phyloP scores from a whole-genome alignment of 164 flowering plant species.

The Umbilicus rupestris region DNA sequence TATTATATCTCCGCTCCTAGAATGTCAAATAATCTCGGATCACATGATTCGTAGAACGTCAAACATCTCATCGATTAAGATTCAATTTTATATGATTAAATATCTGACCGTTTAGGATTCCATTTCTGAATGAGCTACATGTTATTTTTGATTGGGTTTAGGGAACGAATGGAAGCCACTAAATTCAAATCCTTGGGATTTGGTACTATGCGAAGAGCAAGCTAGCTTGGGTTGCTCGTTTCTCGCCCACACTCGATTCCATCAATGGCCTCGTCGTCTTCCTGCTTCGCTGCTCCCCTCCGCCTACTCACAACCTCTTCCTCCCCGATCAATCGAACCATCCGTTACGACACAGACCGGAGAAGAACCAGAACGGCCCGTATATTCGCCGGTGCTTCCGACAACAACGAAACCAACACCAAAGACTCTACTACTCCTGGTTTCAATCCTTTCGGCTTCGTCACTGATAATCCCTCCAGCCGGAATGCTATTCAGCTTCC shows the following conservation, averaged over 20 bases:
- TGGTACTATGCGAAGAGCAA: too few relatives aligned
- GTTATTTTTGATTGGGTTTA: too few relatives aligned
- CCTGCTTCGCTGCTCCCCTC: slow-evolving; percentile 12
- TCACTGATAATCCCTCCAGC: slow-evolving; percentile 90
- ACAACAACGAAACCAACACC: slow-evolving; percentile 6
- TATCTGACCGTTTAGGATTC: too few relatives aligned
- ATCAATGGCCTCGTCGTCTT: slow-evolving; percentile 13
- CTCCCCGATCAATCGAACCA: not conserved
- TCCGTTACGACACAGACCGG: not conserved
- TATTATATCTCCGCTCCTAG: too few relatives aligned
- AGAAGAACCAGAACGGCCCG: not conserved
- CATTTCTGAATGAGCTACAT: too few relatives aligned
- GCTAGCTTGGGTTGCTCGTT: too few relatives aligned
- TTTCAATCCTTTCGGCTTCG: slow-evolving; percentile 89
- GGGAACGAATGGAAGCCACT: too few relatives aligned
- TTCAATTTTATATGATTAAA: too few relatives aligned
- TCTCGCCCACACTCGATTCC: not conserved
- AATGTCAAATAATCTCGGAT: too few relatives aligned
- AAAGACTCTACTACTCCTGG: slow-evolving; percentile 24
- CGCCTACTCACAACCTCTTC: slow-evolving; percentile 9
- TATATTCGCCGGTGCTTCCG: slow-evolving; percentile 16
- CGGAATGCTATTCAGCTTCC: slow-evolving; percentile 82
- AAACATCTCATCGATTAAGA: too few relatives aligned
- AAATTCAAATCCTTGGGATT: too few relatives aligned
- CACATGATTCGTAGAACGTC: too few relatives aligned